phyloP scores from a whole-genome alignment of 331 rosid species.

The Phaseolus coccineus region DNA sequence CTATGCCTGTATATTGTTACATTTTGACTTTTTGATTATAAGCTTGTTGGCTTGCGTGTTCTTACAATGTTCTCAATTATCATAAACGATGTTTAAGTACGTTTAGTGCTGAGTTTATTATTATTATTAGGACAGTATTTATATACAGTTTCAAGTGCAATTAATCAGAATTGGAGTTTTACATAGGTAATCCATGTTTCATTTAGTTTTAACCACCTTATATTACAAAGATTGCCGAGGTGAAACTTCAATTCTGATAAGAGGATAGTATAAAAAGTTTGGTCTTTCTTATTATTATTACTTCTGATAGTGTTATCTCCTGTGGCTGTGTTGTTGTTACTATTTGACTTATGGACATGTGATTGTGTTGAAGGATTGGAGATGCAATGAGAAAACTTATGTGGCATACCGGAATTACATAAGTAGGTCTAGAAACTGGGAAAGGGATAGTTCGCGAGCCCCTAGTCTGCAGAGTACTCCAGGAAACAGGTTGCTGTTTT shows the following conservation, averaged over 20 bases:
- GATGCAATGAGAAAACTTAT: slow-evolving; percentile 93
- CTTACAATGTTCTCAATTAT: slow-evolving; percentile 8
- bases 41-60: slow-evolving; percentile 33
- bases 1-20: not conserved
- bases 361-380: slow-evolving; percentile 84
- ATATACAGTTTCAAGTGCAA: not conserved
- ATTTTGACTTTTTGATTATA: slow-evolving; percentile 15
- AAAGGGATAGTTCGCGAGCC: slow-evolving; percentile 65
- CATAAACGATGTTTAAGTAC: not conserved
- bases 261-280: not conserved
- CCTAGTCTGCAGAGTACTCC: slow-evolving; percentile 90
- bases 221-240: not conserved
- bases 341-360: not conserved
- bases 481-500: slow-evolving; percentile 85
- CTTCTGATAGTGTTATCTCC: not conserved
- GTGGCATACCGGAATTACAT: slow-evolving; percentile 85
- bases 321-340: not conserved
- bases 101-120: not conserved
- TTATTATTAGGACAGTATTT: not conserved
- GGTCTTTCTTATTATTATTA: not conserved
- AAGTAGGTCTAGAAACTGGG: slow-evolving; percentile 81
- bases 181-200: not conserved
- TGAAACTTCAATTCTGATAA: not conserved
- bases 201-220: not conserved
- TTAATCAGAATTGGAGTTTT: not conserved